A percentile compares a stretch with the other conserved stretches of the same genome.
Evolutionary conservation across 345 rosid species (phyloP).

Genomic region (Sisymbrium altissimum): DNA sequence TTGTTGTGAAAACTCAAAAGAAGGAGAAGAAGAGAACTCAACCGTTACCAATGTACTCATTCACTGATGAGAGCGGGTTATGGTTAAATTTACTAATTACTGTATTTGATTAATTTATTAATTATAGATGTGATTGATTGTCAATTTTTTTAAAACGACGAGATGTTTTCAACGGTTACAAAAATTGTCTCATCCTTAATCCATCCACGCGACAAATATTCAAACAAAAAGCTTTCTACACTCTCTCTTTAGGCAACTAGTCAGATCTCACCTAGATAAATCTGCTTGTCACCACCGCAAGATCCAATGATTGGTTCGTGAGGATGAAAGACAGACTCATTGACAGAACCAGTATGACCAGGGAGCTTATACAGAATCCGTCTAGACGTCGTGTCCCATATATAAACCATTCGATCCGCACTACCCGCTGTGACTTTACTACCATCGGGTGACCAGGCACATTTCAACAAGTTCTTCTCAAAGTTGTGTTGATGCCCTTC

Average conservation of each 20-base stretch:
- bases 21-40: too few relatives aligned
- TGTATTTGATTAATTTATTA: neutral
- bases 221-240: neutral
- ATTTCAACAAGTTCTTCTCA: constrained; percentile 81
- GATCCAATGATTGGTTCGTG: constrained; percentile 73
- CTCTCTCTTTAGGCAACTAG: neutral
- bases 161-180: neutral
- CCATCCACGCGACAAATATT: neutral
- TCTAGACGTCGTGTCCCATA: constrained; percentile 85
- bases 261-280: constrained; percentile 84
- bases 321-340: constrained; percentile 81
- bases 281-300: constrained; percentile 85
- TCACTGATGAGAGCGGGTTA: neutral
- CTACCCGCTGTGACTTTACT: constrained; percentile 89
- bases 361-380: constrained; percentile 86
- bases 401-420: constrained; percentile 81
- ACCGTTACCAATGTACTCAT: neutral
- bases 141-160: neutral
- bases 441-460: constrained; percentile 85
- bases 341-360: constrained; percentile 81
- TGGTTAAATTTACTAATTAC: neutral
- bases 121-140: neutral
- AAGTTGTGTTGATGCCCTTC: constrained; percentile 93
- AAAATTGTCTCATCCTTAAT: neutral
- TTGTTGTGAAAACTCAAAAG: too few relatives aligned